Conservation (phyloP, 2,329 filamentous ascomycete species). For the Epichloe festucae region DNA sequence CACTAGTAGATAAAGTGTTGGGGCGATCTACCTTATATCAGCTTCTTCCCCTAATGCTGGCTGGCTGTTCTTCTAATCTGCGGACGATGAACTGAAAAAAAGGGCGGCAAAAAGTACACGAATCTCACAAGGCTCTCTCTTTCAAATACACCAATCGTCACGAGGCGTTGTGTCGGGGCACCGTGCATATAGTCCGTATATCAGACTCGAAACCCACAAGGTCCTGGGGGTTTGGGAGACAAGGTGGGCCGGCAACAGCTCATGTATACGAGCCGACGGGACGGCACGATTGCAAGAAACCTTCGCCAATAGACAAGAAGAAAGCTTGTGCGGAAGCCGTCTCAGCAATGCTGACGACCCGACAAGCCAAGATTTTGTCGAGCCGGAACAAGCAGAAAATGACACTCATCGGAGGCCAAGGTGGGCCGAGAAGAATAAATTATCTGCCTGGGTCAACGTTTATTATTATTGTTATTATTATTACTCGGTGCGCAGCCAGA, state of each 20-base stretch:
- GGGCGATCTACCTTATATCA: not conserved
- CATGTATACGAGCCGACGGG: not conserved
- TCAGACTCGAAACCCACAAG: not conserved
- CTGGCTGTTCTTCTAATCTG: not conserved
- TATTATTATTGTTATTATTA: not conserved
- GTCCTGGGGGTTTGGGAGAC: not conserved
- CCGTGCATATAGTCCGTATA: not conserved
- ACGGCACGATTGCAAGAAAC: not conserved
- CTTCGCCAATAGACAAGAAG: not conserved
- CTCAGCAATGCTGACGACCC: not conserved
- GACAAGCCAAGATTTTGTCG: not conserved
- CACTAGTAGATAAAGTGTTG: not conserved
- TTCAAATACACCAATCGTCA: not conserved
- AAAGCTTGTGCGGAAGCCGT: not conserved
- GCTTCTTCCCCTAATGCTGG: not conserved
- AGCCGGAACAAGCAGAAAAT: not conserved
- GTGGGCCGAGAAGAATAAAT: not conserved
- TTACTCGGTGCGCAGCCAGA: not conserved
- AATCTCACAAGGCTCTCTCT: not conserved
- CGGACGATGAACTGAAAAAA: not conserved
- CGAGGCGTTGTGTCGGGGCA: not conserved
- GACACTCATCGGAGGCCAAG: not conserved
- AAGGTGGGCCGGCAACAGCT: not conserved
- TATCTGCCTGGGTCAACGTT: not conserved
- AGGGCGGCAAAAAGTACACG: not conserved